Base-by-base conservation (phyloP, 1,284 basidiomycete species). In the Phenoliferia sp. region DNA sequence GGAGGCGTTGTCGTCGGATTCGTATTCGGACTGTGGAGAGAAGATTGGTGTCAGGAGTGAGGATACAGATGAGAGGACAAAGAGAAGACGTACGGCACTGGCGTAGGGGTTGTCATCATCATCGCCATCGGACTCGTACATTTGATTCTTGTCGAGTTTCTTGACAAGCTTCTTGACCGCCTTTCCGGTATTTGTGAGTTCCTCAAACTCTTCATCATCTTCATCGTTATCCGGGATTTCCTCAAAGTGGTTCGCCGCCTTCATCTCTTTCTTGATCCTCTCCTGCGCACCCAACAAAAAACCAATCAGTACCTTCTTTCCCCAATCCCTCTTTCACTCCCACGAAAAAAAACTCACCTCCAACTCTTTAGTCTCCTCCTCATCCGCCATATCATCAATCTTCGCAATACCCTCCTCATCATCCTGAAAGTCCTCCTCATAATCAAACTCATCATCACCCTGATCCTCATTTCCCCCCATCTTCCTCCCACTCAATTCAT, bases 331-430 rank as follows among this genome's bases (percentile, higher is more conserved):
- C 48, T 5, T n/a, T 19, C 22, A 5, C 54, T 54, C 22, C 29
- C 12, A 31, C 26, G 10, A 44, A 28, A 3, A 12, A 29, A 33
- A 28, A 55, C 48, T 31, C 64, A 88, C 90, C 83, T 92, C 90
- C n/a, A 88, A 82, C 77, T 93, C 90, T 77, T 90, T 92, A 48
- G 87, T 84, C 76, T 92, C 89, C 66, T 92, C 89, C 68, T 93
- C 92, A 59, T 92, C 87, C 63, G 82, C 81, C 34, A 86, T 86
- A 65, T 90, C 88, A 28, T 84, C 81, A 77, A 86, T 84, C 76
- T 86, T 74, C 15, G 75, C 76, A 29, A 76, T 75, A 0, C 77
- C 86, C 76, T 93, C 91, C 62, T 94, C 91, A 71, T 94, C 91
- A 73, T 93, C 92, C 28, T 88, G 88, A 75, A 92, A 89, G 26